These are phyloP conservation scores for Hansenula sp. DNA, from an alignment of 1,139 yeast species.

Conservation along the genomic window DNA sequence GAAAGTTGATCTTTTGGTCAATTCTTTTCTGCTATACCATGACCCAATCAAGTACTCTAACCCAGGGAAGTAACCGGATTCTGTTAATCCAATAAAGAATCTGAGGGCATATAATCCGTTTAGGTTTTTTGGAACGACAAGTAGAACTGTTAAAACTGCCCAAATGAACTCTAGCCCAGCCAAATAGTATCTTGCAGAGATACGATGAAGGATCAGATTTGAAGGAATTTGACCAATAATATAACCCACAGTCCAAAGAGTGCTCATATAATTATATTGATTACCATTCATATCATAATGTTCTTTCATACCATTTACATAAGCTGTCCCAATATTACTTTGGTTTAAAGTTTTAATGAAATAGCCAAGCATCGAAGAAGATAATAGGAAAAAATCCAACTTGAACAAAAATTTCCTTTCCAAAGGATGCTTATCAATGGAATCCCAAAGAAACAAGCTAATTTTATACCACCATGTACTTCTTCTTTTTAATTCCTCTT, in stretches of 20 bases:
- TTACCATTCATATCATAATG: slow-evolving; percentile 47
- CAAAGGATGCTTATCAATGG: slow-evolving; percentile 42
- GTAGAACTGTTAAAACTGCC: slow-evolving; percentile 51
- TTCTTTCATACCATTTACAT: slow-evolving; percentile 61
- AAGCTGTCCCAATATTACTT: slow-evolving; percentile 43
- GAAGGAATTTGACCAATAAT: slow-evolving; percentile 59
- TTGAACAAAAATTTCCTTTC: slow-evolving; percentile 40
- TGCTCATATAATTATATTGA: slow-evolving; percentile 48
- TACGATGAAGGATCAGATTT: slow-evolving; percentile 47
- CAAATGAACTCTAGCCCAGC: slow-evolving; percentile 53
- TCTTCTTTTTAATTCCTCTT: slow-evolving; percentile 15
- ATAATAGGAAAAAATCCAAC: slow-evolving; percentile 41
- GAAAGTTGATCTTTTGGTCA: slow-evolving; percentile 44
- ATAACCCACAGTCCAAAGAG: slow-evolving; percentile 60
- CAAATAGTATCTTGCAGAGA: slow-evolving; percentile 51
- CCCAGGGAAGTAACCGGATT: slow-evolving; percentile 59
- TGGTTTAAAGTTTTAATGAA: slow-evolving; percentile 41
- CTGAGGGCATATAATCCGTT: slow-evolving; percentile 51
- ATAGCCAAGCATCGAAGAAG: slow-evolving; percentile 42
- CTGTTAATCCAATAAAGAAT: slow-evolving; percentile 55
- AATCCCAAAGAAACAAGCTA: slow-evolving; percentile 29
- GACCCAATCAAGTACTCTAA: slow-evolving; percentile 39
- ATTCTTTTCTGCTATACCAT: slow-evolving; percentile 45
- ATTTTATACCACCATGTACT: slow-evolving; percentile 18
- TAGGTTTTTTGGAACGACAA: slow-evolving; percentile 41